Conservation (phyloP, 306 rosid genomes). For the Macrotyloma uniflorum region DNA sequence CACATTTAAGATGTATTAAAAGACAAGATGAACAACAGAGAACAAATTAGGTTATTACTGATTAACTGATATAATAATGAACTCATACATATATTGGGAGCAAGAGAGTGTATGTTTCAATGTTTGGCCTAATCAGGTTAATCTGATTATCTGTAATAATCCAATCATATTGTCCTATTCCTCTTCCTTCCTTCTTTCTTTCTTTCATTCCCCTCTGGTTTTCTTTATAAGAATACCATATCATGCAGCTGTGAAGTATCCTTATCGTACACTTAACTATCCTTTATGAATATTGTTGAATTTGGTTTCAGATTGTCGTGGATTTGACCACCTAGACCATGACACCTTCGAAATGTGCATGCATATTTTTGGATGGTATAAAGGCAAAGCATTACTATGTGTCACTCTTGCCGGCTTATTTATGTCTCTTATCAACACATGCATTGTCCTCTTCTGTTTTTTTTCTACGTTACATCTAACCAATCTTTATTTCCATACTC, state of each 20-base stretch:
- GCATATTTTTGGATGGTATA: conserved; percentile 1
- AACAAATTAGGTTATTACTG: not conserved
- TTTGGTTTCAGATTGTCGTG: conserved; percentile 18
- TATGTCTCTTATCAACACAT: not conserved
- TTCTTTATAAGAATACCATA: not conserved
- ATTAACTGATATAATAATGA: too few species aligned
- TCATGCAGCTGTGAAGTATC: not conserved
- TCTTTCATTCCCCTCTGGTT: too few species aligned
- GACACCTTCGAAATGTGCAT: not conserved
- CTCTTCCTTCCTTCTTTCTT: not conserved
- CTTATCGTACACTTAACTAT: conserved; percentile 15
- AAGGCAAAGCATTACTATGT: not conserved
- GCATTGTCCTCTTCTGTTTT: not conserved
- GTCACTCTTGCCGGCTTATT: not conserved
- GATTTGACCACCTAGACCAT: conserved; percentile 1
- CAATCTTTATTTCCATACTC: not conserved
- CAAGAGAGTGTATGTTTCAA: not conserved
- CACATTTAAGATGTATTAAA: too few species aligned
- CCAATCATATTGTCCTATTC: not conserved
- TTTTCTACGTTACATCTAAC: not conserved
- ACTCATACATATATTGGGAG: too few species aligned
- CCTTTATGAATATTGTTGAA: conserved; percentile 16
- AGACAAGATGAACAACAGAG: too few species aligned
- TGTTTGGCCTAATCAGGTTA: not conserved
- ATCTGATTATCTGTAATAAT: not conserved